Percentiles rank a stretch among this genome's conserved stretches.
These are phyloP conservation scores for Catunica adiposa DNA, from an alignment of 2,329 filamentous ascomycete genomes.

Conservation along the genomic window DNA sequence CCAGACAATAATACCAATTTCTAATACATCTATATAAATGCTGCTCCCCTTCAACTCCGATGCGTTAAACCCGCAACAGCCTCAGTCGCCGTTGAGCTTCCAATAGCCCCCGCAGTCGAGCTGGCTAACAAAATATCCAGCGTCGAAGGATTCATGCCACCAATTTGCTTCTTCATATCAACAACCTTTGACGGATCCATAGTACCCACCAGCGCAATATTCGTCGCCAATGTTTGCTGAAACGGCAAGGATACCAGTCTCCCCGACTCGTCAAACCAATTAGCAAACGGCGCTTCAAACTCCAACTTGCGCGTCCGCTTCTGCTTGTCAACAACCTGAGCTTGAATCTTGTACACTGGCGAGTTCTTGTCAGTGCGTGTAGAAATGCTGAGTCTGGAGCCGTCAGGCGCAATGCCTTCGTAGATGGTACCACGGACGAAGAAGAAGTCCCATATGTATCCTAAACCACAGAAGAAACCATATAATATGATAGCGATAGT, in stretches of 20 bases:
- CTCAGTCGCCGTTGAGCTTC: neutral
- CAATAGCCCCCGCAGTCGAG: neutral
- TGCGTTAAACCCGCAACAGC: neutral
- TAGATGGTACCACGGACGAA: slow-evolving; percentile 76
- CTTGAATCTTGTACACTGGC: slow-evolving; percentile 61
- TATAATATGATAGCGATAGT: slow-evolving; percentile 65
- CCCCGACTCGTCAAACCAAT: slow-evolving; percentile 61
- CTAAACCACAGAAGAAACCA: slow-evolving; percentile 55
- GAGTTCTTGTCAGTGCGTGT: slow-evolving; percentile 63
- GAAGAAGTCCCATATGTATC: slow-evolving; percentile 72
- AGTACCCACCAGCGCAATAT: slow-evolving; percentile 47
- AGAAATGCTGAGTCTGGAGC: slow-evolving; percentile 52
- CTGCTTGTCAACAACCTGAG: slow-evolving; percentile 35
- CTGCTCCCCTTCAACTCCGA: neutral
- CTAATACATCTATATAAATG: neutral
- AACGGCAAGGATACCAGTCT: slow-evolving; percentile 60
- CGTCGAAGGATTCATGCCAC: slow-evolving; percentile 29
- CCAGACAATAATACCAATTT: neutral
- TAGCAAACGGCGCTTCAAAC: slow-evolving; percentile 48
- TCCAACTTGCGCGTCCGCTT: slow-evolving; percentile 30
- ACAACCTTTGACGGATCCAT: slow-evolving; percentile 44
- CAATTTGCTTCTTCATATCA: slow-evolving; percentile 22
- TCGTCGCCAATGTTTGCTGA: slow-evolving; percentile 59
- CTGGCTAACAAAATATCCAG: slow-evolving; percentile 30
- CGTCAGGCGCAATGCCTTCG: slow-evolving; percentile 48